These are phyloP conservation scores for Gnaphalium uliginosum DNA, from an alignment of 129 eudicot species.

Conservation along the genomic window DNA sequence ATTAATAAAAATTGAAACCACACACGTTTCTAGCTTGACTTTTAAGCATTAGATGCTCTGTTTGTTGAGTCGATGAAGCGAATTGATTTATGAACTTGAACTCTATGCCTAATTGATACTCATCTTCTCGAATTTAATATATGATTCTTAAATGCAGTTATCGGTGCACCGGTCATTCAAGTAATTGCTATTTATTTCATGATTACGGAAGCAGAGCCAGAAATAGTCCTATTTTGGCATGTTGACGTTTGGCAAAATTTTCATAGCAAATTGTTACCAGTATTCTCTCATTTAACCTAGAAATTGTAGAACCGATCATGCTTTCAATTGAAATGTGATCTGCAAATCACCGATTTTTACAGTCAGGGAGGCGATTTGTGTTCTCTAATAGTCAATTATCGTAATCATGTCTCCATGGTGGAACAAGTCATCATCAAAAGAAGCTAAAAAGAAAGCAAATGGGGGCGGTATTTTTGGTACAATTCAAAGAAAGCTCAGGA, in stretches of 20 bases:
- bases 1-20: background rate
- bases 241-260: constrained; percentile 24
- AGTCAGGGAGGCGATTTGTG: constrained; percentile 12
- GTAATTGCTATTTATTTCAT: constrained; percentile 42
- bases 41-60: constrained; percentile 20
- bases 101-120: constrained; percentile 18
- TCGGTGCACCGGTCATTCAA: constrained; percentile 37
- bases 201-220: constrained; percentile 37
- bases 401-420: constrained; percentile 64
- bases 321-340: constrained; percentile 20
- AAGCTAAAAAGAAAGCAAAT: constrained; percentile 42
- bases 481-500: constrained; percentile 51
- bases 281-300: constrained; percentile 28
- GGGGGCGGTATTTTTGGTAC: constrained; percentile 42
- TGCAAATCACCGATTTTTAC: constrained; percentile 17
- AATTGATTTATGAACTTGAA: constrained; percentile 16
- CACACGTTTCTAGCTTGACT: constrained; percentile 28
- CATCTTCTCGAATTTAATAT: constrained; percentile 31
- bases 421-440: constrained; percentile 60
- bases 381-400: constrained; percentile 14
- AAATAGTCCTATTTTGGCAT: constrained; percentile 39
- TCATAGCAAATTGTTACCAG: constrained; percentile 26
- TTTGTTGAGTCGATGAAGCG: constrained; percentile 18
- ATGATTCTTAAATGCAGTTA: constrained; percentile 35
- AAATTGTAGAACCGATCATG: constrained; percentile 13